Evolutionary conservation across 768 basidiomycete genomes (phyloP), one percentile per base, ranked within the genome.

Genomic region (Rhizopogon vinicolor): DNA sequence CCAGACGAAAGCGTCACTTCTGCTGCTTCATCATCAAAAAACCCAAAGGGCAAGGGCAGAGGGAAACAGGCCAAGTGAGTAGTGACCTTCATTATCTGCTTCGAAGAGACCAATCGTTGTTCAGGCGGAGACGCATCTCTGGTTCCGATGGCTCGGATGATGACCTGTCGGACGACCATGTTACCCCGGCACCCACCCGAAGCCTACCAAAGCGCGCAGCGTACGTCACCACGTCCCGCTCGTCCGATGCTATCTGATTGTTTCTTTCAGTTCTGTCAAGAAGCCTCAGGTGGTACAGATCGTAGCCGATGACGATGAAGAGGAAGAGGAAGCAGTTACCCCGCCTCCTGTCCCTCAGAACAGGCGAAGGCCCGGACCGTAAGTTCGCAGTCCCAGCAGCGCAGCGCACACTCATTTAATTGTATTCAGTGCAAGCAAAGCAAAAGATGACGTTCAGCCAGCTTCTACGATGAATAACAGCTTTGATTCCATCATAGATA

Each of bases 101-200:
- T 18, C 44, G 33, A 43, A 43, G n/a, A 41, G 46, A 25, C 50
- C 49, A 10, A 33, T 51, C 33, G 8, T 8, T 28, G 41, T 52
- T 4, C 58, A 87, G 85, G 68, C 75, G 81, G 51, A 78, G 78
- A 54, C 77, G 84, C 22, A 61, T 84, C 18, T 87, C 86, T 0
- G 73, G 74, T 3, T 75, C 79, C 2, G 80, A 78, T 22, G 79
- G 79, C 28, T 74, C 72, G 1, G 78, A 78, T 7, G 75, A 73
- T 2, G 75, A 78, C 58, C 66, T 13, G 53, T 73, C 33, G 61
- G 75, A 44, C 63, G 73, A 40, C 8, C 42, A 49, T 49, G 62
- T 42, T 28, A 59, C 65, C 0, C 65, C 71, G 37, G 68, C 72
- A 10, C 80, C 82, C n/a, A 79, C 76, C 18, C 72, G 84, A 51